Conservation (phyloP, 2,329 filamentous ascomycete species). For the Cercospora sp. region DNA sequence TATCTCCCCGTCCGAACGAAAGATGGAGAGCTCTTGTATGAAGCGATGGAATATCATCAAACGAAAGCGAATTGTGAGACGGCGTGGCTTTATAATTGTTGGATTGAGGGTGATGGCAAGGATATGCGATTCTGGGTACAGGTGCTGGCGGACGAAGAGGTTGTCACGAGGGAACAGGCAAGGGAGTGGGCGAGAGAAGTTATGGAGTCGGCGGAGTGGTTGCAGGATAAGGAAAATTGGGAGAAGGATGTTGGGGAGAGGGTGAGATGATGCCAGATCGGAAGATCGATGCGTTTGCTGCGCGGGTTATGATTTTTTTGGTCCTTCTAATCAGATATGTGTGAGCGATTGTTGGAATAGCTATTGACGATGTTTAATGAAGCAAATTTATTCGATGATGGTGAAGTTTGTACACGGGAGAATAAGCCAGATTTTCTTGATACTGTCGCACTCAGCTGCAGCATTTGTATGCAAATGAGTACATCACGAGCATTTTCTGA, state of each 20-base stretch:
- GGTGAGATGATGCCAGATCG: neutral
- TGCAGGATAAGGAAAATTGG: neutral
- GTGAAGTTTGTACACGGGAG: no score
- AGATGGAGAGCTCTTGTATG: neutral
- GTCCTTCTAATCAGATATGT: no score
- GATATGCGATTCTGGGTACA: neutral
- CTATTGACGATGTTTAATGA: no score
- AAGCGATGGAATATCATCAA: slow-evolving; percentile 9
- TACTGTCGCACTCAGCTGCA: no score
- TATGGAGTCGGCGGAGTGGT: neutral
- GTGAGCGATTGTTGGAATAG: no score
- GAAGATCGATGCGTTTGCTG: neutral
- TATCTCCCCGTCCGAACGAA: slow-evolving; percentile 3
- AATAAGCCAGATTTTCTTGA: no score
- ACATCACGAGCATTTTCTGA: no score
- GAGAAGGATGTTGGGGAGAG: neutral
- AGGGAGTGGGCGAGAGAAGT: neutral
- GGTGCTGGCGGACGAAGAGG: neutral
- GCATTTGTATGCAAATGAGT: no score
- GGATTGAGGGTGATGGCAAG: slow-evolving; percentile 2
- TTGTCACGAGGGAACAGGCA: neutral
- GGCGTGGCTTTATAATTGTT: slow-evolving; percentile 10
- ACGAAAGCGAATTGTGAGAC: slow-evolving; percentile 11
- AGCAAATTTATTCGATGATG: no score
- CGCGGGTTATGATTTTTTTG: no score